phyloP scores from a whole-genome alignment of 164 flowering plant species.

The Buxus sempervirens region DNA sequence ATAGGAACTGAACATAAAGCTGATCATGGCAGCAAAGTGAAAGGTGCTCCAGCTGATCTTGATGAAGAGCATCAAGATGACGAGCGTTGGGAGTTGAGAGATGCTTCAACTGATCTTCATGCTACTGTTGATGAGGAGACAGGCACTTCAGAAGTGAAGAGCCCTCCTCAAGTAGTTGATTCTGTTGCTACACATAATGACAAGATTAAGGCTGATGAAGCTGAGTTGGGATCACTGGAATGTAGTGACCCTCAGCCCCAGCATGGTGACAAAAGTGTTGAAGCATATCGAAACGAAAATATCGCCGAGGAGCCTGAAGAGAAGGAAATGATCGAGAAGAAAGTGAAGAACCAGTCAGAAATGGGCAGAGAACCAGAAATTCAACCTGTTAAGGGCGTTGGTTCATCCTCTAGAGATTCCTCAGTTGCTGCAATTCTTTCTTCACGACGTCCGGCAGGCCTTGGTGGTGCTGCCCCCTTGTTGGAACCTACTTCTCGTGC shows the following conservation, averaged over 20 bases:
- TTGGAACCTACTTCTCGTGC: conserved; percentile 73
- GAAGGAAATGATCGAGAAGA: conserved; percentile 15
- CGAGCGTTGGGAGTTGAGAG: not conserved
- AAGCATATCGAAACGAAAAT: conserved; percentile 8
- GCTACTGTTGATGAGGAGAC: conserved; percentile 16
- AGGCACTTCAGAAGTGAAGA: conserved; percentile 13
- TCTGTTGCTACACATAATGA: conserved; percentile 11
- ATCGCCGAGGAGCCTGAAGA: conserved; percentile 20
- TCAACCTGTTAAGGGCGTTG: conserved; percentile 15
- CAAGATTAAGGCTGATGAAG: conserved; percentile 10
- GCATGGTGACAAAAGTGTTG: conserved; percentile 15
- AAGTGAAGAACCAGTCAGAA: conserved; percentile 13
- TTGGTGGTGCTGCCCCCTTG: conserved; percentile 83
- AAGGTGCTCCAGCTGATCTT: too few species aligned
- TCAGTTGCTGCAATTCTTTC: conserved; percentile 23
- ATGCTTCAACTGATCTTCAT: not conserved
- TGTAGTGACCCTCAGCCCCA: conserved; percentile 13
- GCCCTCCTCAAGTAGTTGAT: conserved; percentile 12
- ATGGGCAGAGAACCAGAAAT: conserved; percentile 11
- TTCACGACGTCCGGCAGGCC: conserved; percentile 86
- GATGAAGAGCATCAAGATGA: conserved; percentile 8
- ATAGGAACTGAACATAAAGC: too few species aligned
- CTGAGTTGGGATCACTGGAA: conserved; percentile 15
- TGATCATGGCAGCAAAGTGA: too few species aligned
- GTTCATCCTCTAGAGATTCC: conserved; percentile 26